Base-by-base conservation (phyloP, 129 eudicot species). In the Erigeron canadensis region DNA sequence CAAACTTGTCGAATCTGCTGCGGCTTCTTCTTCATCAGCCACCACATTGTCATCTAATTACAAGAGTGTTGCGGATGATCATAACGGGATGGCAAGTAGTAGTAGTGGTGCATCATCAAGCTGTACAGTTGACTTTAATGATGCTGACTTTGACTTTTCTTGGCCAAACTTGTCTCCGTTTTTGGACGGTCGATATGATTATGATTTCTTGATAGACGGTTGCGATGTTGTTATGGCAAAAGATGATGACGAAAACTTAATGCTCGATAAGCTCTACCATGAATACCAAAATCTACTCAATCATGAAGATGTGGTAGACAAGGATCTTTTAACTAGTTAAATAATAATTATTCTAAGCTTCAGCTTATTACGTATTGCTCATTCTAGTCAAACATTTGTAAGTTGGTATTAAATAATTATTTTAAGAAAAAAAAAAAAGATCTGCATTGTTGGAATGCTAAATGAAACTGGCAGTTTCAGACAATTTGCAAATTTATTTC, bases 61-160 rank as follows among this genome's bases (percentile, higher is more conserved):
- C 67, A 66, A 65, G 58, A 73, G 48, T 44, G 50, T 62, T 15
- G 34, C 40, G 39, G 37, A 7, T 38, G 70, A 73, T 11, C 19
- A 63, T 28, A 28, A 28, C 3, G 34, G 34, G 34, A 28, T 28
- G 34, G 34, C 34, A 28, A 28, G 34, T 28, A 28, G 34, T n/a
- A 28, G 34, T 28, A 28, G 34, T n/a, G 46, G 47, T 34, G 80
- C 67, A 55, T 55, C 74, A 11, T 56, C 74, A 16, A 75, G 67
- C n/a, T 56, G 65, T 69, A 62, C 76, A 11, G 8, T 60, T 77
- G 71, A 70, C 47, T 12, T 61, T 60, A 70, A 10, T 21, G 61
- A 67, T 17, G 61, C 0, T 16, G 75, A 67, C 45, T 62, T 64
- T 65, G 80, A 80, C 75, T 70, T 77, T 70, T 69, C 65, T 13